A percentile compares a stretch with the other conserved stretches of the same genome.
phyloP scores from a whole-genome alignment of 129 eudicot species.

The Tanacetum coccineum region DNA sequence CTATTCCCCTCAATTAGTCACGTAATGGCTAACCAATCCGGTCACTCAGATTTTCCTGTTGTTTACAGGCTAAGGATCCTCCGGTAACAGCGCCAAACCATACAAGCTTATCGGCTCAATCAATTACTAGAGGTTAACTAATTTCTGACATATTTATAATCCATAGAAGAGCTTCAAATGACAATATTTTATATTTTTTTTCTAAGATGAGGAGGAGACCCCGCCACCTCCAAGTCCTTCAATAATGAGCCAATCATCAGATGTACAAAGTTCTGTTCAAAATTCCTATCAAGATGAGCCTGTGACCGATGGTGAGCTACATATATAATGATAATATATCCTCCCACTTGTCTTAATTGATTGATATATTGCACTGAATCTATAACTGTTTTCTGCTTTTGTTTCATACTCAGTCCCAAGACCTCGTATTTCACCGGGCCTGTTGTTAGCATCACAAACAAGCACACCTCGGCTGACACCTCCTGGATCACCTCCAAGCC shows the following conservation, averaged over 20 bases:
- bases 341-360: constrained; percentile 3
- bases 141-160: constrained; percentile 1
- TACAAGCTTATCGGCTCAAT: constrained; percentile 36
- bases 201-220: constrained; percentile 49
- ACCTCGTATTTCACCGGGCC: constrained; percentile 56
- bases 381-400: neutral
- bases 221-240: constrained; percentile 44
- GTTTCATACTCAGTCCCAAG: constrained; percentile 35
- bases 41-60: constrained; percentile 6
- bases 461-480: constrained; percentile 88
- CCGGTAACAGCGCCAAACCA: constrained; percentile 20
- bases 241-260: constrained; percentile 49
- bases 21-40: neutral
- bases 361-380: neutral
- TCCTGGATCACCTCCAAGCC: constrained; percentile 81
- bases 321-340: constrained; percentile 10
- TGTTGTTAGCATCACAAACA: constrained; percentile 71
- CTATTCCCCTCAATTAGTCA: neutral
- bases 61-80: constrained; percentile 42
- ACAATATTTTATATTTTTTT: neutral
- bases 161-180: neutral
- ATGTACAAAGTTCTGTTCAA: constrained; percentile 51
- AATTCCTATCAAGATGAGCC: constrained; percentile 45
- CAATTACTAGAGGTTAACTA: constrained; percentile 38
- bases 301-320: constrained; percentile 50